Percentiles rank a stretch among this genome's conserved stretches.
phyloP scores from a whole-genome alignment of 2,329 filamentous ascomycete genomes.

The Scedosporium apiospermum region DNA sequence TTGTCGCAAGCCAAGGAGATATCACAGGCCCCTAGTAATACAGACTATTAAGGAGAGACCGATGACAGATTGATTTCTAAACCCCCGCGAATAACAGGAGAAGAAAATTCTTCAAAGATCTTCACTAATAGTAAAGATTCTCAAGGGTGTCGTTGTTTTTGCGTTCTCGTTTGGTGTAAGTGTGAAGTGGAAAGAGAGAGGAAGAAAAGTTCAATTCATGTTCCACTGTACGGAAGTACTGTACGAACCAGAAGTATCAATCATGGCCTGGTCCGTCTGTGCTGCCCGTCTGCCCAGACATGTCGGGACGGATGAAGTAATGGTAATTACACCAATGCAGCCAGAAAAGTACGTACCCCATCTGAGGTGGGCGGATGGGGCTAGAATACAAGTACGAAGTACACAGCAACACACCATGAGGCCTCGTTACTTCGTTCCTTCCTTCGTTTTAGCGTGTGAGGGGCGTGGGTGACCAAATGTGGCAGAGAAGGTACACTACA shows the following conservation, averaged over 20 bases:
- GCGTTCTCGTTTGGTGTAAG: neutral
- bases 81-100: neutral
- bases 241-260: neutral
- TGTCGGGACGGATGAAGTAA: neutral
- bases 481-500: neutral
- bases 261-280: neutral
- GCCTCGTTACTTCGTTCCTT: no score
- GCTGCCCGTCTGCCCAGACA: neutral
- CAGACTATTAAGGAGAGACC: neutral
- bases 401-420: no score
- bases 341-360: neutral
- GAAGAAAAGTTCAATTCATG: neutral
- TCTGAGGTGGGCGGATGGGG: neutral
- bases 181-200: slow-evolving; percentile 4
- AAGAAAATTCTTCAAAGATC: neutral
- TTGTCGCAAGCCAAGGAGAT: neutral
- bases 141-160: neutral
- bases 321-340: neutral
- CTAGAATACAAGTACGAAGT: no score
- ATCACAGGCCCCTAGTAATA: neutral
- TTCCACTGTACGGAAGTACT: slow-evolving; percentile 7
- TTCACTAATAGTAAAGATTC: slow-evolving; percentile 1
- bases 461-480: neutral
- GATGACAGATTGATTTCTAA: neutral
- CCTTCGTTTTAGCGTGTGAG: neutral